A percentile compares a stretch with the other conserved stretches of the same genome.
phyloP scores from a whole-genome alignment of 192 early-diverging fungal species.

The Phlyctochytrium planicorne region DNA sequence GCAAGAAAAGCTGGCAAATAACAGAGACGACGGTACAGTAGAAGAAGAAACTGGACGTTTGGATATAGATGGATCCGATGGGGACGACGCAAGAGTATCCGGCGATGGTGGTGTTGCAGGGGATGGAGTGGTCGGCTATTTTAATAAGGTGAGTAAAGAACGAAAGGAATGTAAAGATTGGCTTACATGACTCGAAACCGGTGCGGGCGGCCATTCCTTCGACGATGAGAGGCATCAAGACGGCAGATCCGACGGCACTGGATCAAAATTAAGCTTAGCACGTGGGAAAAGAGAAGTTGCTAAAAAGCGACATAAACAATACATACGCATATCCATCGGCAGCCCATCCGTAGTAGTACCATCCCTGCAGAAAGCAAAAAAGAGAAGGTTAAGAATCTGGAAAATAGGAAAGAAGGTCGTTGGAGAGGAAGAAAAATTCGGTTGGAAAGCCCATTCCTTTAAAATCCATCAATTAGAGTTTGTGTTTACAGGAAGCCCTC shows the following conservation, averaged over 20 bases:
- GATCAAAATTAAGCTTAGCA: neutral
- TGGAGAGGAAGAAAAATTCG: too few species aligned
- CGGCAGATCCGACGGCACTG: slow-evolving; percentile 15
- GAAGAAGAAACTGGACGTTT: slow-evolving; percentile 19
- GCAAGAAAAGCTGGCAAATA: slow-evolving; percentile 27
- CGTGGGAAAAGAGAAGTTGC: neutral
- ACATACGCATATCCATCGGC: neutral
- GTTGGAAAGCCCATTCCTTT: too few species aligned
- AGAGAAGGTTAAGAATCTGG: too few species aligned
- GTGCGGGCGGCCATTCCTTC: slow-evolving; percentile 14
- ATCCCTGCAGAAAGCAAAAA: too few species aligned
- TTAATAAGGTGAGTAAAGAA: too few species aligned
- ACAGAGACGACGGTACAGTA: slow-evolving; percentile 33
- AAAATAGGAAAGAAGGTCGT: too few species aligned
- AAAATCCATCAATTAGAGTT: too few species aligned
- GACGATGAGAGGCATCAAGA: slow-evolving; percentile 34
- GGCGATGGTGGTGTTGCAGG: slow-evolving; percentile 21
- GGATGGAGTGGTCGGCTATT: too few species aligned
- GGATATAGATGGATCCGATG: slow-evolving; percentile 17
- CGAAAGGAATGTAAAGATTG: neutral
- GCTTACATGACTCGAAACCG: slow-evolving; percentile 4
- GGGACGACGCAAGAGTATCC: slow-evolving; percentile 18
- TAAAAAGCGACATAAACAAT: neutral
- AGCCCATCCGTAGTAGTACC: neutral
- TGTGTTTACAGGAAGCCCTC: too few species aligned